A percentile compares a stretch with the other conserved stretches of the same genome.
Conservation (phyloP, 768 basidiomycete genomes). For the Mycena galopus region DNA sequence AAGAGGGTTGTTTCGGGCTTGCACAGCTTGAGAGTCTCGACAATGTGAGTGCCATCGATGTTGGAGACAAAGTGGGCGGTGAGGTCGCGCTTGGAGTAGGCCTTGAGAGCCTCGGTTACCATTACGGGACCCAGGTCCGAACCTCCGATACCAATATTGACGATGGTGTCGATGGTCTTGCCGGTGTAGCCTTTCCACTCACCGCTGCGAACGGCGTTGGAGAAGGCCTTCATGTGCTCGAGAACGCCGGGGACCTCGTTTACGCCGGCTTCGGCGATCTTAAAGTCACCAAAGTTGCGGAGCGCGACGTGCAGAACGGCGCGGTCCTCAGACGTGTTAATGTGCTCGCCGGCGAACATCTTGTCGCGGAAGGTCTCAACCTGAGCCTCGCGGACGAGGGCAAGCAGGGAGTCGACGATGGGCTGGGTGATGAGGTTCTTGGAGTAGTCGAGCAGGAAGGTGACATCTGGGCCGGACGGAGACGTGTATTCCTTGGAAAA, state of each 20-base stretch:
- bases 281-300: constrained; percentile 81
- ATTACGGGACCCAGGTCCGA: constrained; percentile 98
- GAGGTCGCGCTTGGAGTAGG: constrained; percentile 91
- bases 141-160: constrained; percentile 99
- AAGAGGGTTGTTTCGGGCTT: constrained; percentile 95
- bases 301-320: constrained; percentile 96
- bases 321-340: constrained; percentile 98
- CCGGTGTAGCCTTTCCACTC: constrained; percentile 98
- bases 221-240: constrained; percentile 92
- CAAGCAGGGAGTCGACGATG: constrained; percentile 82
- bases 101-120: constrained; percentile 97
- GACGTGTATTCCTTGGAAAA: constrained; percentile 86
- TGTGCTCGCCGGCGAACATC: constrained; percentile 97
- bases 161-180: constrained; percentile 92
- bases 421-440: constrained; percentile 95
- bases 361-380: constrained; percentile 89
- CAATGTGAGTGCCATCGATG: constrained; percentile 98
- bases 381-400: constrained; percentile 86
- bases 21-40: constrained; percentile 85
- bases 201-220: constrained; percentile 86
- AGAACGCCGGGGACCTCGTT: constrained; percentile 88
- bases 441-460: constrained; percentile 95
- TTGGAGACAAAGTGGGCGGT: constrained; percentile 93
- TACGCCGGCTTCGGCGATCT: constrained; percentile 84
- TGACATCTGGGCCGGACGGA: constrained; percentile 72